phyloP scores from a whole-genome alignment of 192 early-diverging fungal genomes.

The Rhizoclosmatium globosum region DNA sequence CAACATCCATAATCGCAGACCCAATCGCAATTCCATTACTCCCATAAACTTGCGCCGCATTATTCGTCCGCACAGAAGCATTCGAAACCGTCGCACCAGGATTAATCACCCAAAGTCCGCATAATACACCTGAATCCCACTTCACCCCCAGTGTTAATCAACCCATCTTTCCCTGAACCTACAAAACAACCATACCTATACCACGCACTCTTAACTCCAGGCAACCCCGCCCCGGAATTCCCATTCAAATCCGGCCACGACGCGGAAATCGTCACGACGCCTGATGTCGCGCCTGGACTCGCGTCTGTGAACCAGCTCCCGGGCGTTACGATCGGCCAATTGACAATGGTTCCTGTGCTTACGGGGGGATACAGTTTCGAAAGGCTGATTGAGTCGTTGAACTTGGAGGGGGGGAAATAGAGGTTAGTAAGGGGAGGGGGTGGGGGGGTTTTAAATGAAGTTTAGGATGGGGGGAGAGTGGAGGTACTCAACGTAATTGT shows the following conservation, averaged over 20 bases:
- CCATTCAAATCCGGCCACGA: too few species aligned
- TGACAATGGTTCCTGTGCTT: neutral
- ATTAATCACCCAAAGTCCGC: constrained; percentile 14
- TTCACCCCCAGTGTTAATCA: neutral
- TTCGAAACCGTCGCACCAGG: neutral
- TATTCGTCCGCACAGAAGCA: neutral
- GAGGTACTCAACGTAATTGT: constrained; percentile 11
- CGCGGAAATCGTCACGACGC: too few species aligned
- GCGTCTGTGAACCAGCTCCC: constrained; percentile 15
- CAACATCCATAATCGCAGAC: neutral
- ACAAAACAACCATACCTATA: neutral
- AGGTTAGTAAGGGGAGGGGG: neutral
- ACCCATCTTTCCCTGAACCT: too few species aligned
- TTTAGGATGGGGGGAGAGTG: neutral
- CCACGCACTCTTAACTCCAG: neutral
- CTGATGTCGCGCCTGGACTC: neutral
- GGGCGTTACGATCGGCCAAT: constrained; percentile 29
- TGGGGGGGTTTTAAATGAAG: neutral
- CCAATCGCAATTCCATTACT: neutral
- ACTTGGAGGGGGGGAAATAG: neutral
- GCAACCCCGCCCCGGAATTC: too few species aligned
- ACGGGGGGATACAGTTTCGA: constrained; percentile 3
- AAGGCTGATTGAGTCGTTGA: neutral
- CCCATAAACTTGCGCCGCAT: constrained; percentile 2
- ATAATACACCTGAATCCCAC: constrained; percentile 1